A percentile compares a stretch with the other conserved stretches of the same genome.
These are phyloP conservation scores for Calocera cornea DNA, from an alignment of 768 basidiomycete genomes.

Conservation along the genomic window DNA sequence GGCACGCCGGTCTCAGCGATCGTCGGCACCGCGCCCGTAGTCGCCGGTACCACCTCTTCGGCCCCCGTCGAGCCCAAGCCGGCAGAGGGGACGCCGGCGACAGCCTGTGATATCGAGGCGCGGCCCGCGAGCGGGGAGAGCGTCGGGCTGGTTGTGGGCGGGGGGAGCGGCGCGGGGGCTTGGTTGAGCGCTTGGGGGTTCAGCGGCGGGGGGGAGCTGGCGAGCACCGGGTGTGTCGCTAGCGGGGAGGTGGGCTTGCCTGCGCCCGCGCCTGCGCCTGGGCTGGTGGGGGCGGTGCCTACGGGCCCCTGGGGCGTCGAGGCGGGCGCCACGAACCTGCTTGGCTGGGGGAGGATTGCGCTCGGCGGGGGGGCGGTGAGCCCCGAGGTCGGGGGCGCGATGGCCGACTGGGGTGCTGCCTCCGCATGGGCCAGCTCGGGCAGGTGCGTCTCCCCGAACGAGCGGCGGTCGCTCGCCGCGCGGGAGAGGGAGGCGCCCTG, in stretches of 20 bases:
- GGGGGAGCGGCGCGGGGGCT: conserved; percentile 16
- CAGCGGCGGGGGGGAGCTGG: conserved; percentile 12
- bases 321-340: neutral
- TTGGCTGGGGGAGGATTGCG: conserved; percentile 21
- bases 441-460: conserved; percentile 73
- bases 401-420: neutral
- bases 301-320: neutral
- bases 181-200: conserved; percentile 21
- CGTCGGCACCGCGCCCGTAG: conserved; percentile 34
- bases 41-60: neutral
- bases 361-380: conserved; percentile 9
- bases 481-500: neutral
- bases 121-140: conserved; percentile 6
- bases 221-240: neutral
- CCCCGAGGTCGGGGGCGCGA: conserved; percentile 17
- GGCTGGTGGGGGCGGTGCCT: conserved; percentile 10
- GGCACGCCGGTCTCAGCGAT: conserved; percentile 69
- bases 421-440: conserved; percentile 21
- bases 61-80: conserved; percentile 7
- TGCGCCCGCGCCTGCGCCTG: no score
- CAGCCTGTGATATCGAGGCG: conserved; percentile 30
- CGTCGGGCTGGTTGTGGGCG: conserved; percentile 5
- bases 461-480: conserved; percentile 53
- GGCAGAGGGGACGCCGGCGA: neutral
- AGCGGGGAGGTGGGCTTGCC: neutral